Conservation (phyloP, 1,139 yeast species). For the Magnusiomyces tetraspermus region DNA sequence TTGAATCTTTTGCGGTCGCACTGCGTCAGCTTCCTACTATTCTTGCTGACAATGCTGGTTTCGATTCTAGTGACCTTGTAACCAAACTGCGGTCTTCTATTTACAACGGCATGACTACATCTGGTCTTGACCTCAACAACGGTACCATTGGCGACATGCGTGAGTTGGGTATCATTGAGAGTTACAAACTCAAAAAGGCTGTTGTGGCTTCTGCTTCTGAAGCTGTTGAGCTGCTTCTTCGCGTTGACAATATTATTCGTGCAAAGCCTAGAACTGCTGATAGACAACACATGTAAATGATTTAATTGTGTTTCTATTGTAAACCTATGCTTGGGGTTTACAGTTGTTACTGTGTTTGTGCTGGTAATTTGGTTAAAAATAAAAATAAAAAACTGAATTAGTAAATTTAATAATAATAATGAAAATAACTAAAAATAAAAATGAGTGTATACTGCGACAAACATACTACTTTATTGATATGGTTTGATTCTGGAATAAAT, state of each 20-base stretch:
- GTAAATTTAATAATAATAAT: too few relatives aligned
- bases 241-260: slow-evolving; percentile 92
- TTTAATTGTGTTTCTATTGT: too few relatives aligned
- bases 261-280: slow-evolving; percentile 97
- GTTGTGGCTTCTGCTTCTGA: slow-evolving; percentile 96
- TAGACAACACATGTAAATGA: slow-evolving; percentile 39
- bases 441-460: too few relatives aligned
- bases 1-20: slow-evolving; percentile 90
- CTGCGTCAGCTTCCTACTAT: slow-evolving; percentile 92
- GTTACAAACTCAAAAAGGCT: slow-evolving; percentile 82
- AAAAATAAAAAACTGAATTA: too few relatives aligned
- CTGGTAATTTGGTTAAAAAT: too few relatives aligned
- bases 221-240: slow-evolving; percentile 88
- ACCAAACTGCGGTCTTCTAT: slow-evolving; percentile 86
- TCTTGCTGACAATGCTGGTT: slow-evolving; percentile 94
- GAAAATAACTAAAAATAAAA: too few relatives aligned
- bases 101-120: slow-evolving; percentile 83
- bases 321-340: too few relatives aligned
- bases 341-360: too few relatives aligned
- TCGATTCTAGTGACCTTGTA: slow-evolving; percentile 86
- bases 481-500: too few relatives aligned
- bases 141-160: slow-evolving; percentile 92
- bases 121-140: slow-evolving; percentile 77
- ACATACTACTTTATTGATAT: too few relatives aligned
- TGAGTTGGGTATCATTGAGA: slow-evolving; percentile 85